Base-by-base conservation (phyloP, 108 stramenopile species). In the Bacterosira constricta region DNA sequence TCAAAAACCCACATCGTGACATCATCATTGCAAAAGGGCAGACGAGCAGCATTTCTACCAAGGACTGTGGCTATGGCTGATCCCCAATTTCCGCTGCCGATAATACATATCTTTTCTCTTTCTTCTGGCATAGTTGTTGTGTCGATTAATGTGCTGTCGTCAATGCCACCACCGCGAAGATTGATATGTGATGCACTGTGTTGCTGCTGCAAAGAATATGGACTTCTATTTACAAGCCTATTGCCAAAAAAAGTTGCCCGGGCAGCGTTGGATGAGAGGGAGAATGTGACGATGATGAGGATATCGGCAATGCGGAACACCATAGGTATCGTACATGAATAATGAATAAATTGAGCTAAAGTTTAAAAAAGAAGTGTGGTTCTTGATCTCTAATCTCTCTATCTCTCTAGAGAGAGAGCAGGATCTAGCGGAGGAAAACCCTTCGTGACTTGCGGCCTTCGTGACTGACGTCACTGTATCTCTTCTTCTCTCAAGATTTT, bases 1-100 rank as follows among this genome's bases (percentile, higher is more conserved):
- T 44, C 96, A 63, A 85, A 96, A 13, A 98, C 98, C 98, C 98
- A 98, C 95, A 97, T 95, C 73, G 76, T 85, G 21, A 98, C 94
- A 34, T 61, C 37, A 50, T 63, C 31, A 56, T 94, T 73, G 77
- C 93, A 96, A 37, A 86, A 81, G 15, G 81, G 67, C 9, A 90
- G 85, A 20, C 82, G 87, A 4, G 56, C 79, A 42, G 85, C 86
- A 64, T 98, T 98, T 7, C 77, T 70, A 25, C 96, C 97, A 7
- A 96, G 70, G 39, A 95, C 77, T 20, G 83, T 94, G 52, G 92
- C 88, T 54, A 97, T 96, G 29, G 96, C 96, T 26, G 80, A 86
- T 30, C 96, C 98, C 94, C 95, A 98, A 74, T 96, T 97, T 0
- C 98, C 98, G 25, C 86, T 88, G 15, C 97, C 97, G 53, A 98